Percentiles rank a stretch among this genome's conserved stretches.
These are phyloP conservation scores for Chlamydomonas incerta DNA, from an alignment of 139 green algal species.

Conservation along the genomic window DNA sequence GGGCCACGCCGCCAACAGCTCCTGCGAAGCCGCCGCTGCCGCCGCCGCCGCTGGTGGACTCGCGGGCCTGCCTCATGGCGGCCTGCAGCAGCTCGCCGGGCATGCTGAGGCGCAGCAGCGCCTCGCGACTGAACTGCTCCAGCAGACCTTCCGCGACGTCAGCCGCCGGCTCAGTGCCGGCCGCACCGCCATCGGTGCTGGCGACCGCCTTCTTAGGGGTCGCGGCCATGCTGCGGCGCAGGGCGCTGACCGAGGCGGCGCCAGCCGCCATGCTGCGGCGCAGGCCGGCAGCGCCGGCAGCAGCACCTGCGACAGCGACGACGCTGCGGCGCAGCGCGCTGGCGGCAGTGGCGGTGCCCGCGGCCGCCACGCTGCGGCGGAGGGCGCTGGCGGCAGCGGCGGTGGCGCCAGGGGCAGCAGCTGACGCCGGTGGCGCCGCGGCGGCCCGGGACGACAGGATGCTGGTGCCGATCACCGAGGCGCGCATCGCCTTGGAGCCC, in stretches of 20 bases:
- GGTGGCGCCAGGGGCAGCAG: not conserved
- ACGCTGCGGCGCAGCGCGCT: no score
- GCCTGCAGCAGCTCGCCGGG: constrained; percentile 19
- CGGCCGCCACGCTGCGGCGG: no score
- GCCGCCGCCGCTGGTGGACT: not conserved
- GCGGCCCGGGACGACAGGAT: not conserved
- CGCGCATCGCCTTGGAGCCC: no score
- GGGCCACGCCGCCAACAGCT: not conserved
- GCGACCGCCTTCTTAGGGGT: no score
- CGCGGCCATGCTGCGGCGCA: no score
- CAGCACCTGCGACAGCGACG: no score
- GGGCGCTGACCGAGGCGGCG: not conserved
- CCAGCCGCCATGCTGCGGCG: not conserved
- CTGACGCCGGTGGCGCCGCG: not conserved
- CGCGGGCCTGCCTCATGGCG: not conserved
- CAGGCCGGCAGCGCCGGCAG: no score
- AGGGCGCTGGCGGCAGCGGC: no score
- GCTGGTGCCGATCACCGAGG: not conserved
- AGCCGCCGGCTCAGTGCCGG: no score
- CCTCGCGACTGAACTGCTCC: constrained; percentile 40
- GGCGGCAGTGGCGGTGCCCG: no score
- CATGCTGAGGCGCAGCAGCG: constrained; percentile 45
- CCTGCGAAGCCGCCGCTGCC: no score
- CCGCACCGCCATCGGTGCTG: no score
- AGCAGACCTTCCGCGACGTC: not conserved